Conservation (phyloP, 176 grass and related monocot species). For the Otatea glauca region DNA sequence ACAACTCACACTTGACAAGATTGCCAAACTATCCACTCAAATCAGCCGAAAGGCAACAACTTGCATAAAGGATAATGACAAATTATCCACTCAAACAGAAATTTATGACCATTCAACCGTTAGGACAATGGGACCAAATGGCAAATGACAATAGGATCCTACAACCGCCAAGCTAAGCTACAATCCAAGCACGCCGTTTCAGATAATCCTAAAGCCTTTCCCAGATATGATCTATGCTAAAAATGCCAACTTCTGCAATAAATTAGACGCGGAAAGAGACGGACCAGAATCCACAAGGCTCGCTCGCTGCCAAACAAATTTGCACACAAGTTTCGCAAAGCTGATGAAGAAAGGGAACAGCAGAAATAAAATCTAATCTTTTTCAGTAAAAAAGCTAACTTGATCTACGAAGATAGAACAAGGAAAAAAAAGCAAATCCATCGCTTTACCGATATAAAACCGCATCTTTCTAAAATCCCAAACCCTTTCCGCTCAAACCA, state of each 20-base stretch:
- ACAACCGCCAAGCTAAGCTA: background rate
- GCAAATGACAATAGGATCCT: background rate
- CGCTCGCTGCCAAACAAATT: background rate
- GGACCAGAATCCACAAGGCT: background rate
- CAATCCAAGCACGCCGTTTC: constrained; percentile 6
- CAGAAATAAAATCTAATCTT: background rate
- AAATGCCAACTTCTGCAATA: background rate
- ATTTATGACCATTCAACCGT: background rate
- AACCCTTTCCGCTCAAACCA: background rate
- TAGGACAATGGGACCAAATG: background rate
- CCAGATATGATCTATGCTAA: background rate
- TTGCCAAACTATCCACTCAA: background rate
- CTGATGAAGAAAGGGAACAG: background rate
- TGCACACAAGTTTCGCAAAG: background rate
- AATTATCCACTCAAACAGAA: background rate
- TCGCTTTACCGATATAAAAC: background rate
- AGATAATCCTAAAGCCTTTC: background rate
- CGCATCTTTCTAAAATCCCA: background rate
- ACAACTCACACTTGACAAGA: background rate
- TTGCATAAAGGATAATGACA: no score
- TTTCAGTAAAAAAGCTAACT: background rate
- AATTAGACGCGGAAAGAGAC: background rate
- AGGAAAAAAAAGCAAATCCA: background rate
- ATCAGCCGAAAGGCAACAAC: no score
- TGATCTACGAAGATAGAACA: background rate